Percentiles rank a stretch among this genome's conserved stretches.
Conservation (phyloP, 139 green algal species). For the Auxenochlorella protothecoides region DNA sequence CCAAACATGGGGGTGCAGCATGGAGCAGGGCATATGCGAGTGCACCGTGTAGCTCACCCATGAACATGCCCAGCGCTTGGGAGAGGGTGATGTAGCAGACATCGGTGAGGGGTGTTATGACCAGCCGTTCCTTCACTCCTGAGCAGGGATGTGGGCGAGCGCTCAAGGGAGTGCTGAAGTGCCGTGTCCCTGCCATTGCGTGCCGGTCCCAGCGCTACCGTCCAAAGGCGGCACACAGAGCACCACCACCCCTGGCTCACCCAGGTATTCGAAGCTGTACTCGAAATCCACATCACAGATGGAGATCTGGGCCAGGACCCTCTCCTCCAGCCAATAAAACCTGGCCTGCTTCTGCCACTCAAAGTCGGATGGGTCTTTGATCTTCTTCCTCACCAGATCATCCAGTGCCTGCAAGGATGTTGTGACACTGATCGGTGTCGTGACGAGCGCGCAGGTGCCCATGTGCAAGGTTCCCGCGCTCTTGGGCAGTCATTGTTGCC, state of each 20-base stretch:
- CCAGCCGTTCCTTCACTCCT: constrained; percentile 89
- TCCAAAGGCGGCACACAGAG: constrained; percentile 16
- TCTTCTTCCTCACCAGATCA: constrained; percentile 81
- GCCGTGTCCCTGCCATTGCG: too few relatives aligned
- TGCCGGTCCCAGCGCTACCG: too few relatives aligned
- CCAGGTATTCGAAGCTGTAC: constrained; percentile 91
- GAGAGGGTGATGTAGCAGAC: constrained; percentile 94
- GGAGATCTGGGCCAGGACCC: constrained; percentile 84
- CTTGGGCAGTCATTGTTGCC: background rate
- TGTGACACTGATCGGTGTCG: too few relatives aligned
- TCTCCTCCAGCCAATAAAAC: constrained; percentile 92
- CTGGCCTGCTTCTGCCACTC: constrained; percentile 93
- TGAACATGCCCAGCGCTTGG: constrained; percentile 89
- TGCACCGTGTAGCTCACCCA: constrained; percentile 34
- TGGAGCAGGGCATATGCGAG: background rate
- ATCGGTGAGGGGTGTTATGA: constrained; percentile 93
- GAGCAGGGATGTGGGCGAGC: background rate
- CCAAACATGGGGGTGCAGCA: too few relatives aligned
- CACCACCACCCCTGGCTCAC: constrained; percentile 2
- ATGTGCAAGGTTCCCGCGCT: too few relatives aligned
- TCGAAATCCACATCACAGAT: constrained; percentile 97
- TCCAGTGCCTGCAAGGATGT: constrained; percentile 32
- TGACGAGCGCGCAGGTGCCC: too few relatives aligned
- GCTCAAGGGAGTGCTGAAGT: too few relatives aligned
- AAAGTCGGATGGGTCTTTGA: constrained; percentile 93